phyloP scores from a whole-genome alignment of 306 rosid genomes.

The Delonix regia region DNA sequence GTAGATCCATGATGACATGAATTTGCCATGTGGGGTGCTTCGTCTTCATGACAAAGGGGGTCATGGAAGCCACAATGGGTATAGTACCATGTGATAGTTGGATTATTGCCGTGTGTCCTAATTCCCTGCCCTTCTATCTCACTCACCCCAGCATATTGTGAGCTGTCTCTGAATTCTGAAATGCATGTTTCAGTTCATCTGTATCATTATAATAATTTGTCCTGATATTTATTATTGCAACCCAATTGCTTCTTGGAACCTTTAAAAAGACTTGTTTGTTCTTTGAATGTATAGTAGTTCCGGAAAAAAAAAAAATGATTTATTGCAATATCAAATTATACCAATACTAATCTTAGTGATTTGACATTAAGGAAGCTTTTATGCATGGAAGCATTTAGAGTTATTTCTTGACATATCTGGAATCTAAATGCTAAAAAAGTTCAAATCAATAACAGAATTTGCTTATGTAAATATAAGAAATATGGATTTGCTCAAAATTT shows the following conservation, averaged over 20 bases:
- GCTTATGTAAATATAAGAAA: neutral
- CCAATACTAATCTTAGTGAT: neutral
- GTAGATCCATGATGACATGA: slow-evolving; percentile 90
- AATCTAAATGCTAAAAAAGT: slow-evolving; percentile 6
- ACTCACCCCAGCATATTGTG: slow-evolving; percentile 26
- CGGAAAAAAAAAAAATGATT: neutral
- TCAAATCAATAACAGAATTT: neutral
- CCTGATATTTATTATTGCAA: slow-evolving; percentile 12
- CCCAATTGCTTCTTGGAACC: slow-evolving; percentile 7
- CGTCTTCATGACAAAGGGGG: slow-evolving; percentile 83
- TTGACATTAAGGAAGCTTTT: neutral
- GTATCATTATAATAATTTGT: neutral
- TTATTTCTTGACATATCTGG: slow-evolving; percentile 29
- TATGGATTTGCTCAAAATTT: slow-evolving; percentile 27
- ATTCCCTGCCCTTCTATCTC: neutral
- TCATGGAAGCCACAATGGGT: slow-evolving; percentile 90
- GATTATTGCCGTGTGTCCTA: slow-evolving; percentile 18
- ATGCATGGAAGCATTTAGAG: too few species aligned
- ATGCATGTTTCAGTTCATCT: neutral
- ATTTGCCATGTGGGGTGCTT: slow-evolving; percentile 93
- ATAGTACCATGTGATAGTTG: slow-evolving; percentile 26
- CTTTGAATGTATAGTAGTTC: neutral
- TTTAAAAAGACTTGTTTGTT: slow-evolving; percentile 1
- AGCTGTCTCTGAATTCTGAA: neutral
- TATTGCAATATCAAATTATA: slow-evolving; percentile 3